These are phyloP conservation scores for Candida sanyiensis DNA, from an alignment of 805 yeast species.

Conservation along the genomic window DNA sequence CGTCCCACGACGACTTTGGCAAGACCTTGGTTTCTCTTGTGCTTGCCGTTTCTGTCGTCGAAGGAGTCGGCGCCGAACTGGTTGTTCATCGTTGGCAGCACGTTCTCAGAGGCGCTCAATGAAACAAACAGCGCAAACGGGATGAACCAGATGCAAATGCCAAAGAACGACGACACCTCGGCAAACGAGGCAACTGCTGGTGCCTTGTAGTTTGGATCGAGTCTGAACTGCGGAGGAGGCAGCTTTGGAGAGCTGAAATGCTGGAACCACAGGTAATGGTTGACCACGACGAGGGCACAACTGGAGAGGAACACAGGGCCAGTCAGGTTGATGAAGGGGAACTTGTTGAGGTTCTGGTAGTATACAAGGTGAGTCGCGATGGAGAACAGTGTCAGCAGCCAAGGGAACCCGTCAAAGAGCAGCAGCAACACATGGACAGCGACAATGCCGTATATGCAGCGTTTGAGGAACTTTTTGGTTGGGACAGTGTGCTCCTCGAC, in stretches of 20 bases:
- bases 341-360: conserved; percentile 66
- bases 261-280: conserved; percentile 88
- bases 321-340: conserved; percentile 76
- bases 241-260: conserved; percentile 64
- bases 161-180: conserved; percentile 94
- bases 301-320: conserved; percentile 67
- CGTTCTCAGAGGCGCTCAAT: conserved; percentile 85
- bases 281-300: conserved; percentile 65
- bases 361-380: conserved; percentile 68
- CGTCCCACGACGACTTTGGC: conserved; percentile 61
- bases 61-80: conserved; percentile 24
- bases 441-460: conserved; percentile 60
- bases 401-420: conserved; percentile 76
- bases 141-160: conserved; percentile 86
- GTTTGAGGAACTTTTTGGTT: conserved; percentile 62
- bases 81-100: conserved; percentile 52
- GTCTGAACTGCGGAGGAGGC: conserved; percentile 61
- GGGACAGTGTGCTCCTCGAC: conserved; percentile 92
- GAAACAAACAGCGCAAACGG: conserved; percentile 92
- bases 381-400: conserved; percentile 59
- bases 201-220: conserved; percentile 52
- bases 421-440: conserved; percentile 48
- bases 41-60: conserved; percentile 30
- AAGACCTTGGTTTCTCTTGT: conserved; percentile 51
- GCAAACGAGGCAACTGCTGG: conserved; percentile 75